phyloP scores from a whole-genome alignment of 495 filamentous ascomycete genomes.

The Aspergillus avenaceus region DNA sequence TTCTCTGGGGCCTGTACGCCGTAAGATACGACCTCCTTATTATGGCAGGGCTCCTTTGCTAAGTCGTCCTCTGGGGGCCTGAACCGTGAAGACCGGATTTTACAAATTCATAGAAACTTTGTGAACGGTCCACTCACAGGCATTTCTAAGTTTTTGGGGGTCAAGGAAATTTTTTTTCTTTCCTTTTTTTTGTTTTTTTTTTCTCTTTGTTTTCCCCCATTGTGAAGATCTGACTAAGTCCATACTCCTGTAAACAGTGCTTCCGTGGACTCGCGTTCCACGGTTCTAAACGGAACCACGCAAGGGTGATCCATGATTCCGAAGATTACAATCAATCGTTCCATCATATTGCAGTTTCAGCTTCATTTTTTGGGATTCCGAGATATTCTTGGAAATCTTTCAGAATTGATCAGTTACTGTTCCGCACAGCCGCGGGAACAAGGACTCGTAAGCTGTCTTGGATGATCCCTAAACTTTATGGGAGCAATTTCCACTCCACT shows the following conservation, averaged over 20 bases:
- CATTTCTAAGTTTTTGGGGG: no score
- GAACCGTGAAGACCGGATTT: no score
- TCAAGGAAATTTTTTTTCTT: no score
- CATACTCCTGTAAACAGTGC: constrained; percentile 9
- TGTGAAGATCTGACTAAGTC: no score
- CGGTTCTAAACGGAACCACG: constrained; percentile 10
- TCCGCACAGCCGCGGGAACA: not conserved
- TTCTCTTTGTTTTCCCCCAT: no score
- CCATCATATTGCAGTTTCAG: no score
- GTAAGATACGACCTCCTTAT: not conserved
- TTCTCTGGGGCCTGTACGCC: not conserved
- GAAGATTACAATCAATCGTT: not conserved
- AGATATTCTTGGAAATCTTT: not conserved
- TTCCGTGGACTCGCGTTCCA: constrained; percentile 13
- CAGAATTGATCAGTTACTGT: not conserved
- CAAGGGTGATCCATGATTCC: not conserved
- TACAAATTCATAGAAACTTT: no score
- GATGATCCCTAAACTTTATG: not conserved
- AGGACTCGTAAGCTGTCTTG: constrained; percentile 7
- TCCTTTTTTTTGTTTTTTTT: no score
- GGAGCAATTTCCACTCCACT: not conserved
- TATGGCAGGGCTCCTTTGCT: no score
- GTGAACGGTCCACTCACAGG: no score
- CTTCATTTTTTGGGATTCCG: not conserved
- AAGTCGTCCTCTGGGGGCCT: no score